These are phyloP conservation scores for Mycena chlorophos DNA, from an alignment of 768 basidiomycete genomes.

Conservation along the genomic window DNA sequence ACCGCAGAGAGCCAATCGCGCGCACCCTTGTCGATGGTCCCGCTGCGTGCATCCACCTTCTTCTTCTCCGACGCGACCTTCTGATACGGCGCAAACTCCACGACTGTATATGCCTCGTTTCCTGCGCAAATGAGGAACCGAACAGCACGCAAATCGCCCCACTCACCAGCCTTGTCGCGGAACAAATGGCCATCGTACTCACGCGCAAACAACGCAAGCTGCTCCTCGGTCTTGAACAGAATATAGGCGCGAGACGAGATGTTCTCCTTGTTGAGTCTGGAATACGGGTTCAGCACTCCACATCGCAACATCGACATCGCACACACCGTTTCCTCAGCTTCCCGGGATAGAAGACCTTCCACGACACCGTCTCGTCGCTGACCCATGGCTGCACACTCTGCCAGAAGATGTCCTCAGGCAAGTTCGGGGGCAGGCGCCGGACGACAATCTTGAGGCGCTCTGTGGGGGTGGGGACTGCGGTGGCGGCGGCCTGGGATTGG, in stretches of 20 bases:
- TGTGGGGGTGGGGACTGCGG: constrained; percentile 25
- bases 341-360: constrained; percentile 68
- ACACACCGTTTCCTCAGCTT: constrained; percentile 69
- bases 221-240: constrained; percentile 77
- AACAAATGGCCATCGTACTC: constrained; percentile 93
- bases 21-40: constrained; percentile 87
- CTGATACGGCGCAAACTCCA: constrained; percentile 93
- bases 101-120: constrained; percentile 82
- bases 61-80: constrained; percentile 74
- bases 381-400: constrained; percentile 86
- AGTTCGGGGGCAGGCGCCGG: constrained; percentile 83
- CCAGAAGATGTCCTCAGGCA: constrained; percentile 95
- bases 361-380: constrained; percentile 63
- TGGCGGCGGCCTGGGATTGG: constrained; percentile 20
- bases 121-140: constrained; percentile 48
- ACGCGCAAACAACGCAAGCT: constrained; percentile 69
- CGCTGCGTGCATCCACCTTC: constrained; percentile 79
- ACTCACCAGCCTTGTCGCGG: constrained; percentile 84
- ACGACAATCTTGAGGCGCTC: constrained; percentile 86
- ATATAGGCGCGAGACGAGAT: constrained; percentile 89
- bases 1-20: constrained; percentile 3
- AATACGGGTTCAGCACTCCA: constrained; percentile 13
- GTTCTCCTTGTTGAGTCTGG: constrained; percentile 76
- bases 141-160: background rate
- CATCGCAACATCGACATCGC: background rate